Evolutionary conservation across 768 basidiomycete genomes (phyloP).

Genomic region (Boletus pseudo-olivaceus): DNA sequence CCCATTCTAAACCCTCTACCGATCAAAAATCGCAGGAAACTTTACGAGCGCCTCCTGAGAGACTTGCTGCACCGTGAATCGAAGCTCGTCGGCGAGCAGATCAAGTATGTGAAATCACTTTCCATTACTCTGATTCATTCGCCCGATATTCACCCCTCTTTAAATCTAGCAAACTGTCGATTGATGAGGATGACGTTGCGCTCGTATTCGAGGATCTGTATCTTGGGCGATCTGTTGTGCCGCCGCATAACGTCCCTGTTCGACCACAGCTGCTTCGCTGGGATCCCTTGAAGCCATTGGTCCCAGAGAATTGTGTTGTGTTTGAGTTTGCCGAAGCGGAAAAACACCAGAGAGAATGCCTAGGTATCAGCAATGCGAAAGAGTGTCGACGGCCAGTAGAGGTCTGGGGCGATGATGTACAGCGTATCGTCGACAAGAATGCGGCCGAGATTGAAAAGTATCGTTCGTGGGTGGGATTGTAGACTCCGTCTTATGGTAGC

Average conservation of each 20-base stretch:
- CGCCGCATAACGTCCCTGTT: constrained; percentile 71
- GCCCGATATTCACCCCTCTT: background rate
- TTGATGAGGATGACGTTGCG: constrained; percentile 80
- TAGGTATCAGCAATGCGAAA: constrained; percentile 9
- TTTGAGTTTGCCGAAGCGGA: constrained; percentile 76
- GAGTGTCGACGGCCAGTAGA: constrained; percentile 40
- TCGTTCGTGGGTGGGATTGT: constrained; percentile 47
- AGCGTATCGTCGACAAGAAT: constrained; percentile 54
- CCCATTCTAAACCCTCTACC: constrained; percentile 81
- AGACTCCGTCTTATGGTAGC: background rate
- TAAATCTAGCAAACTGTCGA: constrained; percentile 58
- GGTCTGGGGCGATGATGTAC: constrained; percentile 70
- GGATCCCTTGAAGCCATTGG: constrained; percentile 63
- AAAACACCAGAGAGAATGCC: constrained; percentile 53
- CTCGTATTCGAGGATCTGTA: constrained; percentile 86
- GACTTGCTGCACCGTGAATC: constrained; percentile 76
- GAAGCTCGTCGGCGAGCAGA: constrained; percentile 53
- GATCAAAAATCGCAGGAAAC: constrained; percentile 78
- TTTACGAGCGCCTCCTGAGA: constrained; percentile 75
- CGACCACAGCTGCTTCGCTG: constrained; percentile 79
- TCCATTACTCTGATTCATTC: background rate
- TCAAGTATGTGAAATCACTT: constrained; percentile 49
- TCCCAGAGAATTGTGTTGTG: constrained; percentile 80
- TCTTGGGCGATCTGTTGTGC: constrained; percentile 72
- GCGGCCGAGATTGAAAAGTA: constrained; percentile 55